phyloP scores from a whole-genome alignment of 2,329 filamentous ascomycete species.

The Leptodontidium sp. region DNA sequence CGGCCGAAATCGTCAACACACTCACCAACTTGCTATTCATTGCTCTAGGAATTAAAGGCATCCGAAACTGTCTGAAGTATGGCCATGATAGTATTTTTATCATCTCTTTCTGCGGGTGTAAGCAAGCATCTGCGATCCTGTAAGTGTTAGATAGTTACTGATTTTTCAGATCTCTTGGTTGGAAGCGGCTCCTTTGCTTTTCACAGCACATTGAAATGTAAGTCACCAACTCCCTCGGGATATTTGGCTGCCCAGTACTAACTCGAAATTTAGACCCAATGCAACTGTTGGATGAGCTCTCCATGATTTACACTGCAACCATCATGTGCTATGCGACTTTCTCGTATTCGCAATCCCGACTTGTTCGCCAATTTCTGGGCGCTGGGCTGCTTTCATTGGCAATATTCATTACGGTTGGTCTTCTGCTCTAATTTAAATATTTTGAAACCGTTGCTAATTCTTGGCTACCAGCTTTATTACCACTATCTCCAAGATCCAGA shows the following conservation, averaged over 20 bases:
- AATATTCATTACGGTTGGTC: constrained; percentile 66
- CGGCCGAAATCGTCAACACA: constrained; percentile 81
- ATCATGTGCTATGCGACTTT: constrained; percentile 76
- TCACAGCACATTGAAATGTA: constrained; percentile 53
- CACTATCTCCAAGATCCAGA: constrained; percentile 76
- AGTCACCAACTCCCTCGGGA: constrained; percentile 19
- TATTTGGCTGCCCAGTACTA: neutral
- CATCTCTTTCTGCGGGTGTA: constrained; percentile 61
- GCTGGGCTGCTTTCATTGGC: constrained; percentile 59
- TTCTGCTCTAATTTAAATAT: constrained; percentile 48
- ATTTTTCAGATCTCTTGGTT: constrained; percentile 46
- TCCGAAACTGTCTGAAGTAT: constrained; percentile 75
- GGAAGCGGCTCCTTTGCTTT: constrained; percentile 51
- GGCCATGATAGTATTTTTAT: constrained; percentile 80
- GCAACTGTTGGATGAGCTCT: constrained; percentile 72
- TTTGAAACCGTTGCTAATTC: constrained; percentile 68
- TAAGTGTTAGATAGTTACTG: neutral
- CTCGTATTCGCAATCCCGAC: constrained; percentile 30
- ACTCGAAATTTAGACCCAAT: constrained; percentile 61
- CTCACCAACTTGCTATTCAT: constrained; percentile 86
- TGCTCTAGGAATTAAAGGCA: constrained; percentile 77
- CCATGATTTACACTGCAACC: constrained; percentile 74
- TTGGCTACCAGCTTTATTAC: constrained; percentile 59
- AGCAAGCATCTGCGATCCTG: neutral
- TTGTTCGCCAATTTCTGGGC: constrained; percentile 16